Evolutionary conservation across 2,329 filamentous ascomycete genomes (phyloP), one percentile per base, ranked within the genome.

Genomic region (Colletotrichum viniferum): DNA sequence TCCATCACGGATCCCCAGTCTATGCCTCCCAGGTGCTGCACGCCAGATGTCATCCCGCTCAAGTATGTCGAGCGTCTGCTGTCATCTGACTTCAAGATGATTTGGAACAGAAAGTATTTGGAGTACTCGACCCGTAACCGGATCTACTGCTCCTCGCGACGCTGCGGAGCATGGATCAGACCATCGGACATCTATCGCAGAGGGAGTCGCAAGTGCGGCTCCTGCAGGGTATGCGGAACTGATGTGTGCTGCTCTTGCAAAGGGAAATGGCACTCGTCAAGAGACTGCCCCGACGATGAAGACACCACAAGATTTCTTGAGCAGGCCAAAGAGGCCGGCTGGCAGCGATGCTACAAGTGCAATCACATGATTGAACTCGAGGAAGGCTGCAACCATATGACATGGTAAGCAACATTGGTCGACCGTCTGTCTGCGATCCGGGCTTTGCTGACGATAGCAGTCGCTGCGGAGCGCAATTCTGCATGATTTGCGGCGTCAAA

Each of bases 371-470:
- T 97, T 60, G 94, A 97, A 83, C 86, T 95, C 65, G 93, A 93
- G 79, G 94, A 96, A 83, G 95, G 95, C 60, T 96, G 94, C 84
- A 96, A 96, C 84, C 95, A 96, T 82, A 96, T 97, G 91, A 95
- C 92, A 32, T 98, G 95, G 93, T 94, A 87, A 84, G 91, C 85
- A 55, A 30, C 9, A n/a, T 16, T 21, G n/a, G n/a, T 52, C 61
- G 61, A 38, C 38, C 38, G 9, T 69, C 65, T 16, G 63, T 48
- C 28, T 32, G 21, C 7, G 16, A 24, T 24, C 32, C 16, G 26
- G 43, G 78, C 73, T 43, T 63, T 69, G 63, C 32, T 77, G 60
- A 81, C 63, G 32, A 16, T 28, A n/a, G 13, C 69, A 92, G 93
- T 82, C 94, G 92, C 71, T 98, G 96, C 81, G 93, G 91, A 69